Evolutionary conservation across 2,329 filamentous ascomycete genomes (phyloP), one percentile per base, ranked within the genome.

Genomic region (Claviceps cyperi): DNA sequence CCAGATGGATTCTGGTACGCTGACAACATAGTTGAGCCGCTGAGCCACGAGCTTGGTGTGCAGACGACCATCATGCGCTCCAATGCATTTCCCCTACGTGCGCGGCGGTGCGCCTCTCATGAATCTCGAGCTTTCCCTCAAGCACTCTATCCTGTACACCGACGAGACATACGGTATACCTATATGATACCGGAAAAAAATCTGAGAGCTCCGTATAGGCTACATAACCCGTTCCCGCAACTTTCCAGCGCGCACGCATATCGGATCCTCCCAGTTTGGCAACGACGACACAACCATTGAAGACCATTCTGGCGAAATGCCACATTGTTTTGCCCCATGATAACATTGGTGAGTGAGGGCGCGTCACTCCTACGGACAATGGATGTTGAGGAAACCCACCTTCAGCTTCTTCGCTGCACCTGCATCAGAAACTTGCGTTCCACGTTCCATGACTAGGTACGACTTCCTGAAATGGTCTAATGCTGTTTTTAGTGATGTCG

Each of bases 11-110:
- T 48, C 3, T 15, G n/a, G 28, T 48, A 64, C 19, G 53, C 54
- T 9, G 68, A 66, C 4, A 69, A 64, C 46, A 59, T 60, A 13
- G 65, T 72, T 41, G 68, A 71, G 55, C 71, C 71, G 59, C 24
- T 71, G 2, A 53, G 60, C 17, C 57, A 57, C 51, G 67, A 71
- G 57, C 24, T 28, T 9, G 24, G 24, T 28, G 8, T 3, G 8
- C 8, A 9, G 24, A 8, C 7, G 8, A 28, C 24, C 8, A 9
- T 28, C 4, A 28, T 28, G 28, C 8, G 28, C 28, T 8, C 28
- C 8, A 28, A 28, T 28, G 28, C 8, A 9, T 28, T 28, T 28
- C 28, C 28, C 28, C 8, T 28, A 28, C 28, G 28, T 28, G 28
- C 28, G 28, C 28, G n/a, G n/a, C n/a, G n/a, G n/a, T 5, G 5